A percentile compares a stretch with the other conserved stretches of the same genome.
phyloP scores from a whole-genome alignment of 2,329 filamentous ascomycete genomes.

The Fonsecaea pedrosoi region DNA sequence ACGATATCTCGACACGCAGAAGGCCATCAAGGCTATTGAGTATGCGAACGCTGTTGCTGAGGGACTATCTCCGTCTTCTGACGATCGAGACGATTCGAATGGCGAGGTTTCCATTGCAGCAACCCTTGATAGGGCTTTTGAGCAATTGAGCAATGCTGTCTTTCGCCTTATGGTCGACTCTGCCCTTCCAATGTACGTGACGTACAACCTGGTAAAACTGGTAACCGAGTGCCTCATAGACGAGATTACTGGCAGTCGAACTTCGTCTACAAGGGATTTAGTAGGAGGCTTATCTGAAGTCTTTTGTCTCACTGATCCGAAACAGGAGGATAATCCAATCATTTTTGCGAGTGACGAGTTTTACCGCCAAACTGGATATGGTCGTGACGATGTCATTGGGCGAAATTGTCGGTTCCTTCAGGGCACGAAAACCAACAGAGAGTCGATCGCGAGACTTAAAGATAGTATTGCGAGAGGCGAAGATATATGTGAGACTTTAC shows the following conservation, averaged over 20 bases:
- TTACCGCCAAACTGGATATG: constrained; percentile 53
- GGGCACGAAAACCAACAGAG: constrained; percentile 48
- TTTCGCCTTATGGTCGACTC: constrained; percentile 49
- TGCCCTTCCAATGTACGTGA: constrained; percentile 52
- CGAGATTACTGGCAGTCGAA: constrained; percentile 52
- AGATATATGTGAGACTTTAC: constrained; percentile 52
- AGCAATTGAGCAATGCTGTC: constrained; percentile 43
- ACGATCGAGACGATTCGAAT: constrained; percentile 30
- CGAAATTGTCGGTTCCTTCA: constrained; percentile 56
- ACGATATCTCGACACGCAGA: constrained; percentile 50
- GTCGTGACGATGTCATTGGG: constrained; percentile 52
- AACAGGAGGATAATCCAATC: constrained; percentile 53
- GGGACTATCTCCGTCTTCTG: constrained; percentile 41
- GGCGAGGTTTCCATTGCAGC: constrained; percentile 42
- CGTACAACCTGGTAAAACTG: constrained; percentile 48
- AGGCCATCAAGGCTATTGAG: constrained; percentile 52
- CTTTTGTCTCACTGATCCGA: constrained; percentile 55
- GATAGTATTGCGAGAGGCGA: constrained; percentile 48
- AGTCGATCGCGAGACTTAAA: constrained; percentile 46
- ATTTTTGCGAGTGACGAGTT: constrained; percentile 56
- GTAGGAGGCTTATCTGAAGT: constrained; percentile 53
- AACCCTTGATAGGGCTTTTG: constrained; percentile 47
- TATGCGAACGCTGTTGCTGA: constrained; percentile 54
- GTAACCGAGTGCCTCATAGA: constrained; percentile 53
- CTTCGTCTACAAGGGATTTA: constrained; percentile 50